Percentiles rank a stretch among this genome's conserved stretches.
phyloP scores from a whole-genome alignment of 257 asterid genomes.

The Coffea eugenioides region DNA sequence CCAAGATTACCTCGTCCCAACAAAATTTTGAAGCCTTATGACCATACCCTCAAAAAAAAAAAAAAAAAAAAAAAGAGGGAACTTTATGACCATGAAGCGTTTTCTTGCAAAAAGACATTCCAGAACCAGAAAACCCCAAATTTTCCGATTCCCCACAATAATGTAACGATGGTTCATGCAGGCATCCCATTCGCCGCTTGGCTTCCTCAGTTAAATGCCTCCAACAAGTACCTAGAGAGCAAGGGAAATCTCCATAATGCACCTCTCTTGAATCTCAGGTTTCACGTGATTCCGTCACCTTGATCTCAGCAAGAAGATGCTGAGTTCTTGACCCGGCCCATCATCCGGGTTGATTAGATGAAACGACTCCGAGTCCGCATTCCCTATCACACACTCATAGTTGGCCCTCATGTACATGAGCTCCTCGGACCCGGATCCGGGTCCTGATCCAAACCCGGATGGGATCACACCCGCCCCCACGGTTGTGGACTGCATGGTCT shows the following conservation, averaged over 20 bases:
- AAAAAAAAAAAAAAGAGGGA: no score
- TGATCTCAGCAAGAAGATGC: constrained; percentile 82
- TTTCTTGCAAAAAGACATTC: not conserved
- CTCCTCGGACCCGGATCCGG: constrained; percentile 55
- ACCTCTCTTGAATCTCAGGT: not conserved
- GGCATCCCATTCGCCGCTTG: no score
- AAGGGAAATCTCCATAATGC: constrained; percentile 6
- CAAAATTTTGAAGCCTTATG: constrained; percentile 1
- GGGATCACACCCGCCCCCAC: constrained; percentile 96
- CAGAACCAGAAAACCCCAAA: not conserved
- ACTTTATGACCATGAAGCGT: not conserved
- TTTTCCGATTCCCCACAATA: no score
- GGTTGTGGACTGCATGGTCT: constrained; percentile 74
- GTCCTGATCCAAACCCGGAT: constrained; percentile 45
- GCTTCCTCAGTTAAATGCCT: no score
- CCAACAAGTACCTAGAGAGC: not conserved
- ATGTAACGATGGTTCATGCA: no score
- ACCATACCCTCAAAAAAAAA: not conserved
- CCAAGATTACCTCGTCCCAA: not conserved
- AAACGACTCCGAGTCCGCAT: constrained; percentile 86
- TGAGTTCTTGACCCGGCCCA: constrained; percentile 85
- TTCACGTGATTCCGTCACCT: constrained; percentile 26
- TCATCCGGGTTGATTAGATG: constrained; percentile 88
- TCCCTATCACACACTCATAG: constrained; percentile 77
- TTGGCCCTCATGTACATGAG: constrained; percentile 93